Conservation (phyloP, 352 stramenopile species). For the Globisporangium polare region DNA sequence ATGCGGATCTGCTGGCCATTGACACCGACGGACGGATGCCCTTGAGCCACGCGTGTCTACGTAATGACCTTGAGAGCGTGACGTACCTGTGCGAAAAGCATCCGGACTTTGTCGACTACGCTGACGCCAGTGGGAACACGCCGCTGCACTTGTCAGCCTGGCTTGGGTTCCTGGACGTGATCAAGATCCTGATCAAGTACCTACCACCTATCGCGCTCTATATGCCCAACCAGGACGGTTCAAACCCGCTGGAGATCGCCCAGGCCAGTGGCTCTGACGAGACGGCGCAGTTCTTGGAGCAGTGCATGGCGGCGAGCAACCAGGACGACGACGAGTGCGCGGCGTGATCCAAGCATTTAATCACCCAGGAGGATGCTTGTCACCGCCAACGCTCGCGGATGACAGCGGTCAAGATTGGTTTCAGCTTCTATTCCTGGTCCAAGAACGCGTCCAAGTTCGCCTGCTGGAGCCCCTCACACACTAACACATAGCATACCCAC, state of each 20-base stretch:
- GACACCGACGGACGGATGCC: constrained; percentile 59
- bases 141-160: constrained; percentile 57
- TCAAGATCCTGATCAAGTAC: constrained; percentile 31
- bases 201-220: constrained; percentile 46
- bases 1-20: constrained; percentile 47
- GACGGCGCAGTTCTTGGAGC: constrained; percentile 21
- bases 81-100: constrained; percentile 43
- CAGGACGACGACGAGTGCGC: not conserved
- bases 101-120: constrained; percentile 69
- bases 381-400: no score
- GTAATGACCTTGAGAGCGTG: constrained; percentile 45
- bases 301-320: constrained; percentile 6
- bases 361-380: not conserved
- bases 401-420: constrained; percentile 1
- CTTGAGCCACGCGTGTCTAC: constrained; percentile 55
- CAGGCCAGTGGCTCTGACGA: constrained; percentile 22
- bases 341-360: not conserved
- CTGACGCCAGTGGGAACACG: constrained; percentile 59
- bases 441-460: no score
- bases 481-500: not conserved
- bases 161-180: constrained; percentile 28
- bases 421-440: constrained; percentile 5
- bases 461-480: not conserved
- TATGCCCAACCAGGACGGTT: constrained; percentile 45
- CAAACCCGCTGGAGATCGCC: constrained; percentile 42